Base-by-base conservation (phyloP, 257 asterid species). In the Eustoma russellianum region DNA sequence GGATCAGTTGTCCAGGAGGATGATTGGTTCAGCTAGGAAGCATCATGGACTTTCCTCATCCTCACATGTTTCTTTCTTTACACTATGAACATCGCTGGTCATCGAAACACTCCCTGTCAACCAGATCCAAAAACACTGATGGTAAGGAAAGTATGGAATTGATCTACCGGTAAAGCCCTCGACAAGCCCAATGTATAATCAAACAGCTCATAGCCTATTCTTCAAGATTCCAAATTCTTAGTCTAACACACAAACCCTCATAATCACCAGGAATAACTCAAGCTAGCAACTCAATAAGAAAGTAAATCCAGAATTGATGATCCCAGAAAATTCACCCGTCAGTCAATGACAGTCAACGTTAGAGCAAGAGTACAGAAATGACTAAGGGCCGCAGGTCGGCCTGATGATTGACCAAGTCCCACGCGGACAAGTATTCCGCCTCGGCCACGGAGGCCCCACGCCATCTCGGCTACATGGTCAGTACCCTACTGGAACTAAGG, bases 31-130 rank as follows among this genome's bases (percentile, higher is more conserved):
- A n/a, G n/a, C n/a, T n/a, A n/a, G n/a, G n/a, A n/a, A n/a, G n/a
- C n/a, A n/a, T n/a, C n/a, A n/a, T n/a, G n/a, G n/a, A n/a, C n/a
- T n/a, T n/a, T 63, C 62, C 62, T 71, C 74, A 45, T 70, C 75
- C 69, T 77, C 84, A 46, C 72, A 74, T 3, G 56, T 81, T 8
- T 59, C 56, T 57, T 69, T 80, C 17, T 71, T 73, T 52, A 74
- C 95, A 44, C 62, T 73, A 34, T 66, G 66, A 52, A 65, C 80
- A 69, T 68, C 77, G 60, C 56, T 66, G 66, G 65, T 77, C 95
- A 82, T 87, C 40, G 80, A 65, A 71, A 57, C 46, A 60, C 80
- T 54, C 63, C 83, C 83, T 68, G 76, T 66, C 65, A 61, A 70
- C 73, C 73, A 83, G 75, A 78, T 72, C 24, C 70, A 68, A 65